Evolutionary conservation across 495 filamentous ascomycete genomes (phyloP), one percentile per base, ranked within the genome.

Genomic region (Zalerion maritima): DNA sequence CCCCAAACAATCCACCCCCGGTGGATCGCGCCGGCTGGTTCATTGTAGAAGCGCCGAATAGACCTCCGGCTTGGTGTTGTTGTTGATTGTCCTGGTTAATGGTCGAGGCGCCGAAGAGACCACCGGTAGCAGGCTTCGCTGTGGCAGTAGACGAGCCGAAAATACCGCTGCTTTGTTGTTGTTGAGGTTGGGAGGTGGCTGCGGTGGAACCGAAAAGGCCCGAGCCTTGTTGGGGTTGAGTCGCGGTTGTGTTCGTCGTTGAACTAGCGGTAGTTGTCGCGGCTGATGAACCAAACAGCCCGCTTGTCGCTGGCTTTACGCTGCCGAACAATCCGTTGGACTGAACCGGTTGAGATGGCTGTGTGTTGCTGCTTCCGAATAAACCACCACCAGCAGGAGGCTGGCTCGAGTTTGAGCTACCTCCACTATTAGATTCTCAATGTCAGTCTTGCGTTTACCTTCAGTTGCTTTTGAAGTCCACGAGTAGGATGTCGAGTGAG

Each of bases 101-200:
- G 0, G 42, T 48, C 10, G 42, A 32, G 13, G 20, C 18, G 9
- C 50, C 52, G 40, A 58, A 58, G 0, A 55, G 32, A 9, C 47
- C 50, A 9, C 43, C 43, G 8, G 32, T 18, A 45, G 40, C 41
- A 24, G 54, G 58, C 34, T 60, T 59, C 34, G 60, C 50, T 16
- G 56, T 47, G 12, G 58, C 43, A 4, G 54, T 47, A 2, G 64
- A 38, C n/a, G 42, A 34, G 27, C 62, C 64, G 38, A 71, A 69
- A 3, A 70, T 39, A n/a, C 54, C 54, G 13, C 60, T 50, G 6
- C 49, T 17, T 14, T 19, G 14, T 16, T 30, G 33, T 31, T 41
- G 42, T 13, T 30, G 42, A 24, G 21, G 43, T 17, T 18, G 35
- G 18, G 34, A 47, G 39, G 22, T 24, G 23, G 24, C 8, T 23